Base-by-base conservation (phyloP, 768 basidiomycete genomes). In the Trametes sanguinea region DNA sequence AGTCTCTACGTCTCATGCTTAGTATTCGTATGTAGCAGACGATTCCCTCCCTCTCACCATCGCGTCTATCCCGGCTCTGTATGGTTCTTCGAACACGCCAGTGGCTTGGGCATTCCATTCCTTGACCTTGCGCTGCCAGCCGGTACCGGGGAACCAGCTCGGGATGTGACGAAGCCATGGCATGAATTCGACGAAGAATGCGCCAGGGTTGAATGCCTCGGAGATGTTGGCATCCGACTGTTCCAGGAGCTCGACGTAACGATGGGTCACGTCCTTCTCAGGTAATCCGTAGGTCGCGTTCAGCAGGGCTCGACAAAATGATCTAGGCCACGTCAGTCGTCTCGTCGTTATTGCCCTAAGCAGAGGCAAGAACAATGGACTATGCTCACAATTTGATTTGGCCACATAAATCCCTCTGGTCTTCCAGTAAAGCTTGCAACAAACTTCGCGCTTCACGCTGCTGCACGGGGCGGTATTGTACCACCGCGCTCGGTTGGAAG, bases 61-160 rank as follows among this genome's bases (percentile, higher is more conserved):
- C 56, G 77, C 80, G 9, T 75, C 74, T 72, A 82, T 80, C 46
- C 83, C 79, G 54, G 75, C 85, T 43, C 80, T 77, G 55, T 80
- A 89, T 2, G 88, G 88, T 51, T 74, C 73, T 22, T 89, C 81
- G 17, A 84, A 82, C 51, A 83, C 85, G 60, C 84, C 82, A 51
- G 83, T 78, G 69, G 87, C 81, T 72, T 78, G 80, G 30, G 74
- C 78, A 68, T 82, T 87, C 87, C 87, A 89, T 8, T 64, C 69
- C 16, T 60, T 71, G 2, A 86, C 84, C 59, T 85, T 85, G 6
- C 73, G 72, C 69, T 83, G 81, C 73, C 90, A 90, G 1, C 78
- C 78, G 3, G 83, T 79, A 3, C 87, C 86, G 27, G 89, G 89
- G 50, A 84, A 73, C 85, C 86, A 89, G 39, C 69, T 68, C 0